Evolutionary conservation across 208 protist species (phyloP), one percentile per base, ranked within the genome.

Genomic region (Acanthamoeba quina): DNA sequence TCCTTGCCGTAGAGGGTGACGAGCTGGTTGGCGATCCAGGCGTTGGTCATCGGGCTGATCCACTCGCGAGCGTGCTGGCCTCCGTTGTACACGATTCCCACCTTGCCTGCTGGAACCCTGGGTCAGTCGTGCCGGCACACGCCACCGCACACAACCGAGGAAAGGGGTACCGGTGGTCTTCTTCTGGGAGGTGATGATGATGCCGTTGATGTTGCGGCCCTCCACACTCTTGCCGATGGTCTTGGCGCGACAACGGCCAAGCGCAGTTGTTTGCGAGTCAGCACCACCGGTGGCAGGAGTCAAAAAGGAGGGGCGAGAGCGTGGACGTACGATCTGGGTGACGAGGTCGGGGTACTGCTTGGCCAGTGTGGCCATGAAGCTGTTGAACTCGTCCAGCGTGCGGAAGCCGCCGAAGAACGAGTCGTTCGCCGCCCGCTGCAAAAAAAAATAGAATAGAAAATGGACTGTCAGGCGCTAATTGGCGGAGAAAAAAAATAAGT

Each of bases 61-160:
- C 94, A 95, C 68, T 95, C 94, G 29, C 94, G 44, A 13, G 94
- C 94, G 94, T 95, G 94, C 64, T 82, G 54, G 58, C 94, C 94
- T 31, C 94, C 83, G 56, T 54, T 64, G 37, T 70, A 52, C 13
- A 54, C 24, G 56, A 72, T 90, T 9, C 62, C 58, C 21, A 37
- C 26, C 58, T 90, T 90, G n/a, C 41, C 62, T 74, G 31, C 21
- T n/a, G 9, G 41, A 47, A 0, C 3, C 41, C 41, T 4, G 41
- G 6, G 41, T 47, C 41, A 47, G 41, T 0, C 9, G 41, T 47
- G 41, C 41, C 37, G 1, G 37, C 37, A 37, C 37, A 37, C 37
- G 37, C 37, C 37, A 47, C 41, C 41, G 41, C 41, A 47, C 41
- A 47, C 41, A 54, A 82, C 31, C 72, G n/a, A 3, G 0, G 41